Evolutionary conservation across 129 eudicot species (phyloP).

Genomic region (Lactuca sativa): DNA sequence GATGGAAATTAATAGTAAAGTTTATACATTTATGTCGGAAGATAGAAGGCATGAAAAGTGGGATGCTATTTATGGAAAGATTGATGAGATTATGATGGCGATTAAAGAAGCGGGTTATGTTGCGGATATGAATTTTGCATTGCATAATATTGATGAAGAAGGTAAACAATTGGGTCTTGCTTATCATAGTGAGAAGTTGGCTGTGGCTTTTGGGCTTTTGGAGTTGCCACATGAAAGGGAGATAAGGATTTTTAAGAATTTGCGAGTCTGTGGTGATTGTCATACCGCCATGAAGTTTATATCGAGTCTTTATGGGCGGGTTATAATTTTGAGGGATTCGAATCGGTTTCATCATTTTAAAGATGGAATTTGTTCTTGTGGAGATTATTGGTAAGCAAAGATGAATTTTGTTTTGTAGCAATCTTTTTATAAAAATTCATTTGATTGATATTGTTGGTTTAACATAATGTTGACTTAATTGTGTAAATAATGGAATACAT

Average conservation of each 20-base stretch:
- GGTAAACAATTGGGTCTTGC: conserved; percentile 67
- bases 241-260: conserved; percentile 60
- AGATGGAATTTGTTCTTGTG: conserved; percentile 69
- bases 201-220: conserved; percentile 75
- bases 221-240: conserved; percentile 48
- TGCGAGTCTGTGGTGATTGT: conserved; percentile 82
- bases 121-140: conserved; percentile 69
- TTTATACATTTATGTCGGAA: conserved; percentile 65
- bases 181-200: conserved; percentile 85
- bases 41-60: conserved; percentile 54
- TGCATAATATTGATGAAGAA: conserved; percentile 77
- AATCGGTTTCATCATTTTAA: conserved; percentile 80
- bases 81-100: conserved; percentile 50
- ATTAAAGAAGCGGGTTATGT: conserved; percentile 69
- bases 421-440: neutral
- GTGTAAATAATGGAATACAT: too few species aligned
- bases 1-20: conserved; percentile 72
- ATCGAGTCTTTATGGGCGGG: conserved; percentile 49
- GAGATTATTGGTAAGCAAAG: conserved; percentile 61
- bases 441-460: neutral
- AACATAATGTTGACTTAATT: too few species aligned
- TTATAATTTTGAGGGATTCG: conserved; percentile 64
- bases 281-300: conserved; percentile 76
- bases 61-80: conserved; percentile 48
- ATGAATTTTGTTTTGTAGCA: neutral